Base-by-base conservation (phyloP, 495 filamentous ascomycete species). In the Choiromyces venosus region DNA sequence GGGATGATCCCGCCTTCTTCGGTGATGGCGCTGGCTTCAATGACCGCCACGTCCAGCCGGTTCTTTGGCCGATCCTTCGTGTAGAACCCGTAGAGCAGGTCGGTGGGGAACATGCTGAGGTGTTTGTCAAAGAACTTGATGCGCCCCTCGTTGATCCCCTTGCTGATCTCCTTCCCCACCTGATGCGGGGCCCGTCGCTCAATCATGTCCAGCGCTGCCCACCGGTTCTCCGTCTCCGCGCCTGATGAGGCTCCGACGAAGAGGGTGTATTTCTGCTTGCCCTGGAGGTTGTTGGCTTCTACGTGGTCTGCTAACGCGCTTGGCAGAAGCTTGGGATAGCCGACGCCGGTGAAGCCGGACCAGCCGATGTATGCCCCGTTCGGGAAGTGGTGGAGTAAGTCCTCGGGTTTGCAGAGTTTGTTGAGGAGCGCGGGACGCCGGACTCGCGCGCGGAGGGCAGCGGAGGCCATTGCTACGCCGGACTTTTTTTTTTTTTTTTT, bases 121-220 rank as follows among this genome's bases (percentile, higher is more conserved):
- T 97, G 93, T 84, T 96, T 92, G 81, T 97, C 93, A 73, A 96
- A 96, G 84, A 97, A 97, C 65, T 93, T 90, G 77, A 97, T 97
- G 70, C 89, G 87, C 18, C 93, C 93, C 74, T 89, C 88, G 81
- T 97, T 97, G 83, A 97, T 96, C 3, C 93, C 93, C 85, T 92
- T 94, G 67, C 92, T 87, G 72, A 97, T 97, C 72, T 91, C 87
- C 85, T 96, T 97, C 78, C 93, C 93, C 75, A 97, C 93, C 79
- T 97, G 93, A 83, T 97, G 93, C 65, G 93, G 93, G 74, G 87
- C 86, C 7, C 93, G 87, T 66, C 93, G 87, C 85, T 93, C 90
- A 77, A 96, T 96, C 93, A 97, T 97, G 82, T 96, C 89, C 65
- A 93, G 82, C 2, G 82, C 82, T 7, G 93, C 93, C 93, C 93